Conservation (phyloP, 1,284 basidiomycete genomes). For the Ganoderma boninense region DNA sequence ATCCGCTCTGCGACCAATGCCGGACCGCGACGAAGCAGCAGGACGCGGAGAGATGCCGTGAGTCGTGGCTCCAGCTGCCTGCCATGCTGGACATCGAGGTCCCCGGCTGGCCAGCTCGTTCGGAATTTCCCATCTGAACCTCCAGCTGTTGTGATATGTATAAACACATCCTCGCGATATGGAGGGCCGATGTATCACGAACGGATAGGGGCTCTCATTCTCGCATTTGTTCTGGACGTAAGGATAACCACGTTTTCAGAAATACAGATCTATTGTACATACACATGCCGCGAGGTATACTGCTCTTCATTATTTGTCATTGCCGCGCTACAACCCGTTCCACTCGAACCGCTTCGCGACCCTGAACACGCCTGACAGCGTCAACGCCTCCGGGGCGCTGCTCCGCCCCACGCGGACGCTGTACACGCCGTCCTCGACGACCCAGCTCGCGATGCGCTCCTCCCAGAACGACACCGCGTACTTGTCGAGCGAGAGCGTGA, state of each 20-base stretch:
- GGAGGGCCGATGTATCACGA: background rate
- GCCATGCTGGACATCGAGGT: background rate
- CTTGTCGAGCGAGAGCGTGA: conserved; percentile 63
- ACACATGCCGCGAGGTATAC: background rate
- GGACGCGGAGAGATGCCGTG: background rate
- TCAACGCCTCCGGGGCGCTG: conserved; percentile 44
- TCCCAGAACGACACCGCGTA: conserved; percentile 73
- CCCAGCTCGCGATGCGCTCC: conserved; percentile 49
- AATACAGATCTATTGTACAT: background rate
- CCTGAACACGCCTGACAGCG: conserved; percentile 41
- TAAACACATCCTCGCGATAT: background rate
- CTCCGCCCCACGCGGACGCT: conserved; percentile 47
- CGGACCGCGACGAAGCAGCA: background rate
- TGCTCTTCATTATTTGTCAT: background rate
- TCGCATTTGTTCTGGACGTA: background rate
- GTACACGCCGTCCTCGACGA: conserved; percentile 48
- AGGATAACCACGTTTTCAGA: background rate
- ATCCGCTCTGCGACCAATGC: background rate
- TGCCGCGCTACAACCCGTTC: conserved; percentile 43
- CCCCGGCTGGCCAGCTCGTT: background rate
- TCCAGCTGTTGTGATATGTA: background rate
- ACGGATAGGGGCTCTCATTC: background rate
- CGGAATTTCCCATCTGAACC: background rate
- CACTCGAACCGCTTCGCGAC: conserved; percentile 49
- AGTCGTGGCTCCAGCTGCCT: background rate